These are phyloP conservation scores for Fusarium haematococcum DNA, from an alignment of 2,329 filamentous ascomycete genomes.

Conservation along the genomic window DNA sequence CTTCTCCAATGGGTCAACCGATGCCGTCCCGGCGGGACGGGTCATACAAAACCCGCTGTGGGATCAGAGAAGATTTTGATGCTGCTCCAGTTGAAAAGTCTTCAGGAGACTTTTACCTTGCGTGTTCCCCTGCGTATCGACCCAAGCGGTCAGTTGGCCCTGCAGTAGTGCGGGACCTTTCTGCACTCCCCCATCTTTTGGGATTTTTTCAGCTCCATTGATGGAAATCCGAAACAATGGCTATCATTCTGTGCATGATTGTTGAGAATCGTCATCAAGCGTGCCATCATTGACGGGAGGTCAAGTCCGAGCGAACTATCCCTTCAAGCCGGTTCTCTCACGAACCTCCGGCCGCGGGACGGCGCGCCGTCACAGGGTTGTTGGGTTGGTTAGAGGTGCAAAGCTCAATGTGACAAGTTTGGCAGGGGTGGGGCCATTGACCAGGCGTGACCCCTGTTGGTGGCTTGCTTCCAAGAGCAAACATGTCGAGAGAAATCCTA, in stretches of 20 bases:
- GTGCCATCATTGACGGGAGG: neutral
- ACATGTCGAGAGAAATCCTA: constrained; percentile 11
- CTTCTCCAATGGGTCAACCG: constrained; percentile 1
- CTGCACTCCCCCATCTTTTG: constrained; percentile 17
- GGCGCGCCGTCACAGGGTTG: constrained; percentile 18
- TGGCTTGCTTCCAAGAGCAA: constrained; percentile 30
- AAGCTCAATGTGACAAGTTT: constrained; percentile 10
- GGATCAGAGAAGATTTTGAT: constrained; percentile 2
- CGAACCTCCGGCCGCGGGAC: constrained; percentile 20
- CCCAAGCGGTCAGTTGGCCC: constrained; percentile 20
- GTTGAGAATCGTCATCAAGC: neutral
- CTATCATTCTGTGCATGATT: neutral
- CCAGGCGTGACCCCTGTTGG: constrained; percentile 28
- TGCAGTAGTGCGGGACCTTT: constrained; percentile 22
- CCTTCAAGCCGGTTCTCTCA: neutral
- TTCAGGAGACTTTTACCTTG: constrained; percentile 31
- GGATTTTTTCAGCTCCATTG: constrained; percentile 4
- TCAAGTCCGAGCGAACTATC: neutral
- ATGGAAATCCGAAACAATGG: constrained; percentile 4
- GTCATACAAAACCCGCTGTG: neutral
- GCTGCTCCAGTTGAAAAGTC: constrained; percentile 25
- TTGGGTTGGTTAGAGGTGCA: constrained; percentile 14
- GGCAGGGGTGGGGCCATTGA: constrained; percentile 16
- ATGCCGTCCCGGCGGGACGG: constrained; percentile 22
- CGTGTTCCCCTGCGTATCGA: constrained; percentile 15